Evolutionary conservation across 2,329 filamentous ascomycete species (phyloP).

Genomic region (Cercospora zeae-maydis): DNA sequence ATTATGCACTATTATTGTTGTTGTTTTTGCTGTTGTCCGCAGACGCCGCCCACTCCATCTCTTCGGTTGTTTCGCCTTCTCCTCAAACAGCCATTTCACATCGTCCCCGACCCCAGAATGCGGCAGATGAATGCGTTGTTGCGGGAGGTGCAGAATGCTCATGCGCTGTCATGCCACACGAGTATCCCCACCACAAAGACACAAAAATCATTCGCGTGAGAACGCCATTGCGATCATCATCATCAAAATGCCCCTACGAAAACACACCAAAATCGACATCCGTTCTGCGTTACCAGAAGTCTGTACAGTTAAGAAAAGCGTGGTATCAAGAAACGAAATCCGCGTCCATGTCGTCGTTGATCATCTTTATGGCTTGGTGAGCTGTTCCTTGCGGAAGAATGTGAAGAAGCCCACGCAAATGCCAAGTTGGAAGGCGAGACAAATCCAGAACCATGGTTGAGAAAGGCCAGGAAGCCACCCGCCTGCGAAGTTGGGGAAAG

Average conservation of each 20-base stretch:
- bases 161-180: constrained; percentile 11
- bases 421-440: constrained; percentile 54
- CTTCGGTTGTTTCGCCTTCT: neutral
- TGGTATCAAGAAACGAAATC: constrained; percentile 14
- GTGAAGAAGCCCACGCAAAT: constrained; percentile 57
- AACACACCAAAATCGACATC: neutral
- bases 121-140: too few species aligned
- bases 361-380: constrained; percentile 48
- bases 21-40: neutral
- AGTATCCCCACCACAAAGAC: neutral
- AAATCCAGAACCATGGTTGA: constrained; percentile 60
- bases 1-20: constrained; percentile 5
- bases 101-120: neutral
- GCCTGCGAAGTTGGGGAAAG: constrained; percentile 60
- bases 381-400: constrained; percentile 58
- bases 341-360: constrained; percentile 7
- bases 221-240: constrained; percentile 21
- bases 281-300: constrained; percentile 10
- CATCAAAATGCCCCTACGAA: constrained; percentile 9
- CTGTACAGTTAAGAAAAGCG: constrained; percentile 17
- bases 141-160: constrained; percentile 3
- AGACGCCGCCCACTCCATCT: neutral
- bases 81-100: neutral
- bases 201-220: constrained; percentile 1
- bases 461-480: constrained; percentile 46